These are phyloP conservation scores for Globisporangium iwayamae DNA, from an alignment of 352 stramenopile species.

Conservation along the genomic window DNA sequence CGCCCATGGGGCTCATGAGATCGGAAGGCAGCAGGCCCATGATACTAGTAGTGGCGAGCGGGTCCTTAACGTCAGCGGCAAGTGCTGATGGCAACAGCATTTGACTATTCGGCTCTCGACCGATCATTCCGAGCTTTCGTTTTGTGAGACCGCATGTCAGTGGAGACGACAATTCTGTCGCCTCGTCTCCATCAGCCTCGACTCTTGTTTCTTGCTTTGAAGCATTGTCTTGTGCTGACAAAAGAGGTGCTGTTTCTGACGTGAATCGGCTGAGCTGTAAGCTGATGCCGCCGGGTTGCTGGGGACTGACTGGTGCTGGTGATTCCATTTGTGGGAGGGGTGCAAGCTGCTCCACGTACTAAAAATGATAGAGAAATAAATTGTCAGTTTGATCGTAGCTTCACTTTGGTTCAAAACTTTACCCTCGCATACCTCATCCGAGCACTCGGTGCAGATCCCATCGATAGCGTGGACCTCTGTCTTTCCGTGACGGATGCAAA, in stretches of 20 bases:
- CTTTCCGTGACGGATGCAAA: slow-evolving; percentile 59
- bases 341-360: slow-evolving; percentile 1
- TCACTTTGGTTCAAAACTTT: not conserved
- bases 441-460: slow-evolving; percentile 44
- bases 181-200: not conserved
- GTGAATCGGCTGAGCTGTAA: not conserved
- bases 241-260: not conserved
- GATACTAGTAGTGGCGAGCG: not conserved
- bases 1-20: slow-evolving; percentile 5
- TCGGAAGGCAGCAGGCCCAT: slow-evolving; percentile 1
- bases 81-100: not conserved
- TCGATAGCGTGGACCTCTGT: slow-evolving; percentile 39
- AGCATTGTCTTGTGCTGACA: not conserved
- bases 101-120: not conserved
- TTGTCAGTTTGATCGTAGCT: no score
- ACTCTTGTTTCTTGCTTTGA: not conserved
- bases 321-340: not conserved
- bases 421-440: slow-evolving; percentile 31
- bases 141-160: not conserved
- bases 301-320: not conserved
- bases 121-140: slow-evolving; percentile 7
- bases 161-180: not conserved
- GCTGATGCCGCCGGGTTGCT: not conserved
- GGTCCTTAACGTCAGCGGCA: not conserved
- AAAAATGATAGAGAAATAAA: not conserved